Conservation (phyloP, 192 early-diverging fungal species). For the Umbelopsis isabellina region DNA sequence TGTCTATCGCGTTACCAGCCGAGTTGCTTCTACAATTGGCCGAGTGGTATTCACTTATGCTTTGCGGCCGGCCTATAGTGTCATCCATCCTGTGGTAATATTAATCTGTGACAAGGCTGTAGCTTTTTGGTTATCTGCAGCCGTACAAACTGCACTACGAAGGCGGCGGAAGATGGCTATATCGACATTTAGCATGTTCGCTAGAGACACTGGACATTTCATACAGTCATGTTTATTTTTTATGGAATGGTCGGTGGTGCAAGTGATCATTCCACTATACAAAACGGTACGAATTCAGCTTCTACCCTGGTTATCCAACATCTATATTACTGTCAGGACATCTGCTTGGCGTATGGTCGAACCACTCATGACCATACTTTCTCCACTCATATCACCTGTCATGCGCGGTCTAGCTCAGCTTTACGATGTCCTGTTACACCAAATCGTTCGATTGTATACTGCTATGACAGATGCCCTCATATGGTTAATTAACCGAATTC, state of each 20-base stretch:
- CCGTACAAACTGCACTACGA: neutral
- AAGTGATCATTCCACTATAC: neutral
- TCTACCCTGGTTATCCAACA: neutral
- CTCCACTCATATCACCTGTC: constrained; percentile 1
- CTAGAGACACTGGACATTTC: neutral
- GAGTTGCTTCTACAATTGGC: neutral
- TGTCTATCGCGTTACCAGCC: neutral
- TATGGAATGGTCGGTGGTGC: neutral
- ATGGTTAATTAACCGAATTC: neutral
- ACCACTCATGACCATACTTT: neutral
- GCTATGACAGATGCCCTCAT: neutral
- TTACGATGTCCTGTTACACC: neutral
- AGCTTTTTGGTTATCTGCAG: neutral
- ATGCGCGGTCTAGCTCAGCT: neutral
- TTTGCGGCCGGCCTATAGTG: neutral
- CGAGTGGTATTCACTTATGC: neutral
- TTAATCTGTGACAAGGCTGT: too few species aligned
- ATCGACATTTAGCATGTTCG: neutral
- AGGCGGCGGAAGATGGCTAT: neutral
- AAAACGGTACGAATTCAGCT: neutral
- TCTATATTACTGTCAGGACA: neutral
- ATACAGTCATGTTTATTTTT: neutral
- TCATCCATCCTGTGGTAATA: too few species aligned
- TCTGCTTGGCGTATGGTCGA: neutral
- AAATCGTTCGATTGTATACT: neutral